A percentile compares a stretch with the other conserved stretches of the same genome.
These are phyloP conservation scores for Clarireedia monteithiana DNA, from an alignment of 2,329 filamentous ascomycete genomes.

Conservation along the genomic window DNA sequence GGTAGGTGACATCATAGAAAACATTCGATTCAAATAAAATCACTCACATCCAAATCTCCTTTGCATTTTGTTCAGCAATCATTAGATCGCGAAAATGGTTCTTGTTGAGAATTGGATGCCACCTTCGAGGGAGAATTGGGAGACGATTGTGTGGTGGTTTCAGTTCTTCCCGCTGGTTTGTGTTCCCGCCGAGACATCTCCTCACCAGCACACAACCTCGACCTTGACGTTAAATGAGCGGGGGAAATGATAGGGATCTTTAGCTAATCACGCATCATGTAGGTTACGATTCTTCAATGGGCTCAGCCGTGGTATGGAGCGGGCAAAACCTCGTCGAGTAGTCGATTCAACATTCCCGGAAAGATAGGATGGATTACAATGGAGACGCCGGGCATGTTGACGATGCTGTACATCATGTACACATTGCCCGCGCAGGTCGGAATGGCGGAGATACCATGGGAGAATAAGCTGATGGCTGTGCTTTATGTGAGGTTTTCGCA, in stretches of 20 bases:
- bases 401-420: conserved; percentile 71
- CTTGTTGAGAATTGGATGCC: conserved; percentile 36
- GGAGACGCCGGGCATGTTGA: conserved; percentile 73
- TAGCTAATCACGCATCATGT: not conserved
- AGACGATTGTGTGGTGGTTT: conserved; percentile 44
- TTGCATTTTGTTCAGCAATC: not conserved
- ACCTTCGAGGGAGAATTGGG: conserved; percentile 51
- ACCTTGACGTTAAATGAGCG: no score
- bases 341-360: conserved; percentile 77
- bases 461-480: conserved; percentile 67
- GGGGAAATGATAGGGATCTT: no score
- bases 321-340: conserved; percentile 79
- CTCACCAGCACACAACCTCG: not conserved
- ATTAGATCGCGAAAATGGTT: conserved; percentile 16
- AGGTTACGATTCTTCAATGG: conserved; percentile 74
- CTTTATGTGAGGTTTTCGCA: conserved; percentile 42
- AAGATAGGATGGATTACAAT: conserved; percentile 82
- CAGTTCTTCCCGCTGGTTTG: conserved; percentile 41
- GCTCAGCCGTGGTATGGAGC: conserved; percentile 71
- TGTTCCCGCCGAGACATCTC: not conserved
- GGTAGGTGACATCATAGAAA: conserved; percentile 19
- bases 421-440: conserved; percentile 50
- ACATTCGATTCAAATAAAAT: not conserved
- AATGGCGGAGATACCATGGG: conserved; percentile 61
- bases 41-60: not conserved